phyloP scores from a whole-genome alignment of 148 eudicot species.

The Drosera capensis region DNA sequence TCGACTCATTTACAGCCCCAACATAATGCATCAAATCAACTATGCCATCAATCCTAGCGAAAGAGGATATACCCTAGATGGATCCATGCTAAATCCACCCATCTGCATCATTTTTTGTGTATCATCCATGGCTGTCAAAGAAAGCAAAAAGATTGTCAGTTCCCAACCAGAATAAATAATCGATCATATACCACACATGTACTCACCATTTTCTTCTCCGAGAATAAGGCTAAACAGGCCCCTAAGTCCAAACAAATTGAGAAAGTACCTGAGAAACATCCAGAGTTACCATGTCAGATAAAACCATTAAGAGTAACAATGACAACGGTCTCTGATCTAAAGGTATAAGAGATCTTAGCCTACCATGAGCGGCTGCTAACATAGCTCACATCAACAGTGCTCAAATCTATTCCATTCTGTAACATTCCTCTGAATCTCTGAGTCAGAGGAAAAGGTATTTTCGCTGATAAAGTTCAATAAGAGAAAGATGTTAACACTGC shows the following conservation, averaged over 20 bases:
- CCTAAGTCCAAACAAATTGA: slow-evolving; percentile 87
- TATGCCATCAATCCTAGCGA: background rate
- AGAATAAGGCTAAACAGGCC: slow-evolving; percentile 91
- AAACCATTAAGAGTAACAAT: background rate
- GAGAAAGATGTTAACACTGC: background rate
- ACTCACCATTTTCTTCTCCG: slow-evolving; percentile 89
- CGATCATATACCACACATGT: background rate
- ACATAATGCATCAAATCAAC: background rate
- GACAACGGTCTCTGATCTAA: background rate
- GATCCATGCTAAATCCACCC: slow-evolving; percentile 91
- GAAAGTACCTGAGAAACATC: slow-evolving; percentile 61
- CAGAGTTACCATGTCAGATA: background rate
- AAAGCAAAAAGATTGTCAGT: slow-evolving; percentile 2
- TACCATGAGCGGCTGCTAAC: slow-evolving; percentile 99
- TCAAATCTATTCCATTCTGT: slow-evolving; percentile 91
- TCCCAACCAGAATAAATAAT: background rate
- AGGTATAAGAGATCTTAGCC: slow-evolving; percentile 4
- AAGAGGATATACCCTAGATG: slow-evolving; percentile 27
- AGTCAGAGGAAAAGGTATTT: slow-evolving; percentile 93
- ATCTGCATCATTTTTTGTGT: slow-evolving; percentile 98
- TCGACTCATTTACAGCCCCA: background rate
- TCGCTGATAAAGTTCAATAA: slow-evolving; percentile 35
- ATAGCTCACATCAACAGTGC: slow-evolving; percentile 98
- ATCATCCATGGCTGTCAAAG: slow-evolving; percentile 79
- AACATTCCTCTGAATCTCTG: slow-evolving; percentile 96